phyloP scores from a whole-genome alignment of 768 basidiomycete genomes.

The Boletus huronensis region DNA sequence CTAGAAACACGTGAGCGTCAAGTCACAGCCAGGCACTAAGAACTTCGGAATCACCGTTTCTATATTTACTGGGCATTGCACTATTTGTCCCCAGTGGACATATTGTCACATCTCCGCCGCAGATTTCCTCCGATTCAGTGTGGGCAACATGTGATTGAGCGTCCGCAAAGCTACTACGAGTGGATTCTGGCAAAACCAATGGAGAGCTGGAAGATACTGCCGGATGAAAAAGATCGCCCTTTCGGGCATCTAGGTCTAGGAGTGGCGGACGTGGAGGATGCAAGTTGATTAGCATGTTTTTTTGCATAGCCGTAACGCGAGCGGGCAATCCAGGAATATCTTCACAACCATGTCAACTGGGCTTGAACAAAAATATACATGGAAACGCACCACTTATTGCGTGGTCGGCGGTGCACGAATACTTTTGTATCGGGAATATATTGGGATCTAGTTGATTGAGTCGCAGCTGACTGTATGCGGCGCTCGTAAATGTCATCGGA shows the following conservation, averaged over 20 bases:
- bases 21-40: not conserved
- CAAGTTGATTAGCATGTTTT: slow-evolving; percentile 41
- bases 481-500: slow-evolving; percentile 69
- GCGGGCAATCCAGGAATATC: slow-evolving; percentile 44
- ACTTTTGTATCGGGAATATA: slow-evolving; percentile 71
- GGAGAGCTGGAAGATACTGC: slow-evolving; percentile 14
- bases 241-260: slow-evolving; percentile 27
- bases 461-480: slow-evolving; percentile 67
- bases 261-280: slow-evolving; percentile 46
- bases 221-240: slow-evolving; percentile 32
- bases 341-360: slow-evolving; percentile 13
- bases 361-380: not conserved
- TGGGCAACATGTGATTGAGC: slow-evolving; percentile 26
- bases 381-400: slow-evolving; percentile 34
- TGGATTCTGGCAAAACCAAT: slow-evolving; percentile 25
- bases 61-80: slow-evolving; percentile 77
- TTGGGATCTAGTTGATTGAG: slow-evolving; percentile 66
- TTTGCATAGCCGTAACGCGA: slow-evolving; percentile 40
- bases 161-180: slow-evolving; percentile 37
- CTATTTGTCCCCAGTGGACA: slow-evolving; percentile 88
- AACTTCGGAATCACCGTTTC: slow-evolving; percentile 61
- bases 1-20: slow-evolving; percentile 34
- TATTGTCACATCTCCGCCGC: slow-evolving; percentile 64
- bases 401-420: slow-evolving; percentile 40
- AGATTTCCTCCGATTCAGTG: slow-evolving; percentile 6